Evolutionary conservation across 2,329 filamentous ascomycete species (phyloP).

Genomic region (Penicillium sp.): DNA sequence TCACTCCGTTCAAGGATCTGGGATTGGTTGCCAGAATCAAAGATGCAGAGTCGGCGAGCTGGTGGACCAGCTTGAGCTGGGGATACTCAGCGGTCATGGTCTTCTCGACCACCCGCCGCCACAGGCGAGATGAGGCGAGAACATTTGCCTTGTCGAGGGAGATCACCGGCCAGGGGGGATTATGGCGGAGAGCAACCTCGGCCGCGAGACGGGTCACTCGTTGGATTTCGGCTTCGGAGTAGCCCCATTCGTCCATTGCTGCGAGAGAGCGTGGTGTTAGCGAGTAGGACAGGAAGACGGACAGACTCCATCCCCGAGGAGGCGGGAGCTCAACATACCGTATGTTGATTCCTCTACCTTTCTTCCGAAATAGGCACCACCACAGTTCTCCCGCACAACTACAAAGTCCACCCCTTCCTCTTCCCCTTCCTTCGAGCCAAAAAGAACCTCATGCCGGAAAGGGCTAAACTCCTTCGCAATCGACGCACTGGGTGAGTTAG

Average conservation of each 20-base stretch:
- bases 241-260: constrained; percentile 77
- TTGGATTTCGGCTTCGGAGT: constrained; percentile 77
- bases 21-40: constrained; percentile 95
- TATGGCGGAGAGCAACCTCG: constrained; percentile 70
- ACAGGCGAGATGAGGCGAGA: constrained; percentile 79
- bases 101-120: constrained; percentile 79
- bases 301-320: too few species aligned
- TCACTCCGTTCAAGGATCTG: constrained; percentile 75
- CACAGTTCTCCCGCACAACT: constrained; percentile 47
- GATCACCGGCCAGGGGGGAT: constrained; percentile 74
- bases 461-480: constrained; percentile 77
- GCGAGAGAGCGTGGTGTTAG: neutral
- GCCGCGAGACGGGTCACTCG: constrained; percentile 77
- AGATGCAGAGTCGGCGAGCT: constrained; percentile 87
- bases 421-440: neutral
- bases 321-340: constrained; percentile 19
- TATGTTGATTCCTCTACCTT: constrained; percentile 42
- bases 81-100: constrained; percentile 83
- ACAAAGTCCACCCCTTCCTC: constrained; percentile 78
- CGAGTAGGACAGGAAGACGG: constrained; percentile 51
- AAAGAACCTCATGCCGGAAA: constrained; percentile 76
- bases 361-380: constrained; percentile 45
- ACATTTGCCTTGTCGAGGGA: constrained; percentile 94
- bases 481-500: constrained; percentile 72
- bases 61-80: constrained; percentile 74